Conservation (phyloP, 371 early-diverging fungal species). For the Lichtheimia corymbifera region DNA sequence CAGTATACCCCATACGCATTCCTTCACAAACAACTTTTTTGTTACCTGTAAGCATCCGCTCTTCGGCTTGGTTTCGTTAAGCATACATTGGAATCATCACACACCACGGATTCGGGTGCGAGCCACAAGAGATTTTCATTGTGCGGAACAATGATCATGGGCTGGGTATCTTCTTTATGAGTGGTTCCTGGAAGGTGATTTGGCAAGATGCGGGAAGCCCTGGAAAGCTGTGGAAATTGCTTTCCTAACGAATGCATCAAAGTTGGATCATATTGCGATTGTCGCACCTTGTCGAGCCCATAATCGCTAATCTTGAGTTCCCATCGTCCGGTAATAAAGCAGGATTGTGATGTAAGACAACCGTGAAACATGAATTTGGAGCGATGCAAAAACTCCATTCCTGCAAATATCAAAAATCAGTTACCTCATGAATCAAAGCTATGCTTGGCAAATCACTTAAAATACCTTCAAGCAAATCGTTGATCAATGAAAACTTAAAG, state of each 20-base stretch:
- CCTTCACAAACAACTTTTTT: background rate
- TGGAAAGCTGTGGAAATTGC: constrained; percentile 2
- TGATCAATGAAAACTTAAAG: constrained; percentile 53
- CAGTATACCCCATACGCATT: background rate
- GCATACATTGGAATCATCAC: constrained; percentile 24
- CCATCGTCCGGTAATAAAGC: constrained; percentile 53
- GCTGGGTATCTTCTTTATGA: background rate
- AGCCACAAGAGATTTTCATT: constrained; percentile 42
- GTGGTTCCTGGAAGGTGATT: background rate
- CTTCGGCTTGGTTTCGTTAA: constrained; percentile 33
- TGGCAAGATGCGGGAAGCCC: too few relatives aligned
- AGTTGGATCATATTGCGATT: constrained; percentile 27
- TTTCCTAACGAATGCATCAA: constrained; percentile 12
- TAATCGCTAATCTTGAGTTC: constrained; percentile 53
- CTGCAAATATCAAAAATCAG: too few relatives aligned
- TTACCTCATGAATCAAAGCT: too few relatives aligned
- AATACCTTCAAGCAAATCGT: constrained; percentile 50
- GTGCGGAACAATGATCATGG: constrained; percentile 7
- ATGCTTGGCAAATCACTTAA: too few relatives aligned
- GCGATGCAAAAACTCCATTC: constrained; percentile 44
- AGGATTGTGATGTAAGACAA: constrained; percentile 42
- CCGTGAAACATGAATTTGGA: constrained; percentile 51
- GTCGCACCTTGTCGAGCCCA: constrained; percentile 36
- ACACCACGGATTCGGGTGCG: constrained; percentile 46
- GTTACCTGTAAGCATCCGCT: constrained; percentile 47